Base-by-base conservation (phyloP, 148 eudicot species). In the Amaranthus cruentus region DNA sequence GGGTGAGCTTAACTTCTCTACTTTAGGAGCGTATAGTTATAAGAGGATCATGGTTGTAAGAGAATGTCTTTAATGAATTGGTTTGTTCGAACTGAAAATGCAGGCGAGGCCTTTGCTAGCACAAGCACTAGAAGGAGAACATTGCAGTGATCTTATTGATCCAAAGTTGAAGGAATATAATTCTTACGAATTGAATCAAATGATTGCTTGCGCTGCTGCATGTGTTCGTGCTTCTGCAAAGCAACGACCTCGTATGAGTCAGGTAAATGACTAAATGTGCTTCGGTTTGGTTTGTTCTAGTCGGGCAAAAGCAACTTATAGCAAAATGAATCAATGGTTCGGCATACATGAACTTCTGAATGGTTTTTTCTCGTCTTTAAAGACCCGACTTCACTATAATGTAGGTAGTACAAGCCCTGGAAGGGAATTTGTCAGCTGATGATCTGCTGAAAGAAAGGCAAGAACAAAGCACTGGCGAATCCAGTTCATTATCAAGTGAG, bases 371-470 rank as follows among this genome's bases (percentile, higher is more conserved):
- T 28, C 9, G 21, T 67, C 5, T 2, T 11, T 46, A 42, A 55
- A 71, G 74, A 13, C 47, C 7, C 6, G 43, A 21, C 4, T 14
- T 14, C 47, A 47, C 62, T 59, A 38, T 54, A 4, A 11, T 83
- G 76, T 87, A 92, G 97, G 77, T 92, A 75, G 85, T 87, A 71
- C 81, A 76, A 81, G 95, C 89, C 13, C 76, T 92, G 44, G 92
- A 89, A 83, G 97, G 97, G 69, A 88, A 84, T 75, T 73, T 92
- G 61, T 68, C 89, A 9, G 76, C 86, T 6, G 87, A 86, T 46
- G 92, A 85, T 12, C 80, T 92, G 42, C 64, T 75, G 64, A 87
- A 85, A 65, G 86, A 85, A 57, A 74, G 81, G 75, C 79, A 73
- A 55, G 87, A 71, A n/a, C 79, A 75, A 44, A 86, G 75, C 56